Conservation (phyloP, 2,329 filamentous ascomycete genomes). For the Xylariaceae sp. region DNA sequence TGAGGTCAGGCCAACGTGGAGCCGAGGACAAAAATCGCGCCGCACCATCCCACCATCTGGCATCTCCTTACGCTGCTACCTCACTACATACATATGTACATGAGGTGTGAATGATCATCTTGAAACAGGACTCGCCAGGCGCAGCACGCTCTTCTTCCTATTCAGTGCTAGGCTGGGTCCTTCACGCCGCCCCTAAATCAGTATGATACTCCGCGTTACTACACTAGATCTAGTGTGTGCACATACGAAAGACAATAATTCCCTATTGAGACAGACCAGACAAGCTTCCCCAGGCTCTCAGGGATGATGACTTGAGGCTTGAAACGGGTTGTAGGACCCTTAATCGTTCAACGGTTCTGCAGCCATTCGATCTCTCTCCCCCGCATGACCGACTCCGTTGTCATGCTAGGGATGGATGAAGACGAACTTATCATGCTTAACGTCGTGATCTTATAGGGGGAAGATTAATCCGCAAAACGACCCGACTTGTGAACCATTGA, state of each 20-base stretch:
- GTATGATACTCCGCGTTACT: neutral
- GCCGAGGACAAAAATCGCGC: slow-evolving; percentile 8
- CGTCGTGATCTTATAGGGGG: slow-evolving; percentile 1
- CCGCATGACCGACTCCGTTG: slow-evolving; percentile 9
- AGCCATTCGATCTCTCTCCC: slow-evolving; percentile 10
- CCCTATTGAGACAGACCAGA: slow-evolving; percentile 1
- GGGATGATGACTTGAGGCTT: slow-evolving; percentile 6
- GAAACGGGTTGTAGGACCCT: slow-evolving; percentile 16
- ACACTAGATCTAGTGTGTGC: neutral
- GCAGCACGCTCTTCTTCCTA: neutral
- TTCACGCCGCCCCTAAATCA: neutral
- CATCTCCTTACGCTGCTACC: neutral
- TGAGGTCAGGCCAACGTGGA: slow-evolving; percentile 13
- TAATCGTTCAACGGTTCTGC: slow-evolving; percentile 5
- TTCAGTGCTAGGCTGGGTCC: neutral
- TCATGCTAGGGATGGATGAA: slow-evolving; percentile 11
- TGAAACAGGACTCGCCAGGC: neutral
- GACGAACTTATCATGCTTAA: slow-evolving; percentile 11
- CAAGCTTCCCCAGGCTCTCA: slow-evolving; percentile 11
- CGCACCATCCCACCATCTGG: slow-evolving; percentile 7
- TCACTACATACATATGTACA: neutral
- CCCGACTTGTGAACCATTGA: neutral
- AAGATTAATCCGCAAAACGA: neutral
- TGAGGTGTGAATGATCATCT: neutral
- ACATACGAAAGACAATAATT: neutral